These are phyloP conservation scores for Cytospora mali DNA, from an alignment of 2,329 filamentous ascomycete genomes.

Conservation along the genomic window DNA sequence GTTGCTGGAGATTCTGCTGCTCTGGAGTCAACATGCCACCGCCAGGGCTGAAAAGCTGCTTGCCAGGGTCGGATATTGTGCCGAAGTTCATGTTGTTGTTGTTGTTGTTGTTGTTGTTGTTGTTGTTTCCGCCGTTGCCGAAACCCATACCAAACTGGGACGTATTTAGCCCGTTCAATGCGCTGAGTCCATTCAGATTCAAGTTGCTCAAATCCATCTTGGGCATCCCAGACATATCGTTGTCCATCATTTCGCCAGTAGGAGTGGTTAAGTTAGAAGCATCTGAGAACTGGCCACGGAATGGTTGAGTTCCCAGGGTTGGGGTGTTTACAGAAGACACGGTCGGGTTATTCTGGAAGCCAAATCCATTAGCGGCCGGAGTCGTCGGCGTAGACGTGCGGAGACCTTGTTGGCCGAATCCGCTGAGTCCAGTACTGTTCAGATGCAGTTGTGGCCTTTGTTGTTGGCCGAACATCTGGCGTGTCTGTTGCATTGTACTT, in stretches of 20 bases:
- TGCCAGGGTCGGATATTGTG: constrained; percentile 88
- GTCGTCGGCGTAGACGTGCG: constrained; percentile 86
- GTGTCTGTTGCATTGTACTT: constrained; percentile 68
- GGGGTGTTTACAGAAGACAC: constrained; percentile 97
- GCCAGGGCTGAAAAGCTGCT: constrained; percentile 86
- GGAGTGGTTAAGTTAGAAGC: constrained; percentile 46
- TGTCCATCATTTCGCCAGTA: constrained; percentile 71
- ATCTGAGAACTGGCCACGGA: constrained; percentile 57
- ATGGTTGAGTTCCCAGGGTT: constrained; percentile 78
- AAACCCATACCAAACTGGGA: constrained; percentile 55
- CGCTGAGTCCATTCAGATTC: constrained; percentile 43
- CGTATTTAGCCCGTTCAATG: constrained; percentile 43
- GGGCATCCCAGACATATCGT: constrained; percentile 66
- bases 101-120: constrained; percentile 43
- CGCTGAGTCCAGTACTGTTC: constrained; percentile 67
- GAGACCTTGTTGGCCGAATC: constrained; percentile 70
- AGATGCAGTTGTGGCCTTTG: constrained; percentile 76
- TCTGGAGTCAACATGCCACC: constrained; percentile 66
- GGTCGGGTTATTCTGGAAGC: constrained; percentile 88
- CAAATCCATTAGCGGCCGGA: constrained; percentile 74
- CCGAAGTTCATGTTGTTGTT: constrained; percentile 53
- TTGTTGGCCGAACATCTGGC: constrained; percentile 68
- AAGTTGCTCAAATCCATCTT: constrained; percentile 62
- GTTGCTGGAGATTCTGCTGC: constrained; percentile 66
- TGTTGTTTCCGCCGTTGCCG: constrained; percentile 48